These are phyloP conservation scores for Juncus effusus DNA, from an alignment of 176 grass and related monocot genomes.

Conservation along the genomic window DNA sequence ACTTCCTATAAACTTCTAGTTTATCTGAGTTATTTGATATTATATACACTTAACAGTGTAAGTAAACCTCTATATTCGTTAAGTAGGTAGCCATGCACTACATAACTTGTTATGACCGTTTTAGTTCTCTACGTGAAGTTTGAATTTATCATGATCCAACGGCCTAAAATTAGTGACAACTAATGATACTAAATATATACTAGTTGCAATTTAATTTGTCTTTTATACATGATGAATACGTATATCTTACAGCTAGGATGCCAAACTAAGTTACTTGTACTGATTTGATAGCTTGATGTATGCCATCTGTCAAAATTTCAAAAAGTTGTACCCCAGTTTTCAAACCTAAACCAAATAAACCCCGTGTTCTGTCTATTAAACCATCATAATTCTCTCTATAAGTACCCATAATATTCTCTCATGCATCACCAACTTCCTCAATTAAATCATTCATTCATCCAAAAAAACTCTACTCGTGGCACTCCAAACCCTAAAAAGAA, in stretches of 20 bases:
- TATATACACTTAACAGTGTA: neutral
- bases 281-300: neutral
- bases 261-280: conserved; percentile 14
- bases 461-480: neutral
- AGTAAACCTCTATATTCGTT: too few relatives aligned
- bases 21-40: neutral
- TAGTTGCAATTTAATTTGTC: neutral
- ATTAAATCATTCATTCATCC: too few relatives aligned
- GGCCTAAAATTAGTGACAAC: neutral
- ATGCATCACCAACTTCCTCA: too few relatives aligned
- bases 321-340: conserved; percentile 3
- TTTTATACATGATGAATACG: neutral
- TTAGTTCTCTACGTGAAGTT: neutral
- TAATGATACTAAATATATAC: neutral
- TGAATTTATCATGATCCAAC: neutral
- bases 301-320: conserved; percentile 7
- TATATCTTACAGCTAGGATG: neutral
- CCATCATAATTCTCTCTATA: conserved; percentile 17
- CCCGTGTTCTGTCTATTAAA: neutral
- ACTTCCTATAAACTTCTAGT: neutral
- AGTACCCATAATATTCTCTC: neutral
- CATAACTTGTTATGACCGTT: conserved; percentile 28
- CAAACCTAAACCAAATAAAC: conserved; percentile 12
- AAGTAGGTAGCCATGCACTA: conserved; percentile 24
- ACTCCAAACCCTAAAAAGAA: neutral